Evolutionary conservation across 371 early-diverging fungal genomes (phyloP), one percentile per base, ranked within the genome.

Genomic region (Fennellomyces sp.): DNA sequence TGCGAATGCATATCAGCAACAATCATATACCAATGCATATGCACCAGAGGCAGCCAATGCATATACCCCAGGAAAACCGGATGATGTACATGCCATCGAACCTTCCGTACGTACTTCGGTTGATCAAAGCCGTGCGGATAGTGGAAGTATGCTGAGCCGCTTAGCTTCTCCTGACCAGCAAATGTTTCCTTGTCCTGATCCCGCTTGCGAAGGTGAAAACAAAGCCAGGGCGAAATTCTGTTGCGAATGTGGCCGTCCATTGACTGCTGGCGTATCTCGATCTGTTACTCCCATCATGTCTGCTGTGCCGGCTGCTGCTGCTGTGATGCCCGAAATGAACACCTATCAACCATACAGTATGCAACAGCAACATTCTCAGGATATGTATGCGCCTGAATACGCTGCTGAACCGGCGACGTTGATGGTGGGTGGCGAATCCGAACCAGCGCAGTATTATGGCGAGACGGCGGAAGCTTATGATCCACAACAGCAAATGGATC

Each of bases 181-280:
- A 1, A 50, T 76, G 17, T 52, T 75, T 17, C 75, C 81, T 29
- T 86, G 86, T 61, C 83, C 86, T 21, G 79, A 79, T 51, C 73
- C 82, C 13, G 74, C 69, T 41, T 90, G 91, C 60, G 69, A 74
- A 23, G 88, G 85, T 28, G 81, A 82, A 59, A 90, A 89, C 53
- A 87, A 85, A 31, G 64, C 78, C 1, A 83, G 75, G 11, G 79
- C 86, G 5, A 90, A 90, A 64, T 90, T 90, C 56, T 90, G 91
- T 64, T 82, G 82, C 23, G 88, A 89, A 59, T 90, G 91, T 64
- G 91, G 91, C 25, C 78, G 82, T 26, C 76, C 78, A 0, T 70
- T 88, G 52, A 73, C 75, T 28, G 23, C 47, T 4, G 68, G 57
- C 21, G 64, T 72, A 8, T 82, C 84, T 3, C 69, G 80, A 36